Conservation (phyloP, 208 protist species). For the Wallacemonas rigidus region DNA sequence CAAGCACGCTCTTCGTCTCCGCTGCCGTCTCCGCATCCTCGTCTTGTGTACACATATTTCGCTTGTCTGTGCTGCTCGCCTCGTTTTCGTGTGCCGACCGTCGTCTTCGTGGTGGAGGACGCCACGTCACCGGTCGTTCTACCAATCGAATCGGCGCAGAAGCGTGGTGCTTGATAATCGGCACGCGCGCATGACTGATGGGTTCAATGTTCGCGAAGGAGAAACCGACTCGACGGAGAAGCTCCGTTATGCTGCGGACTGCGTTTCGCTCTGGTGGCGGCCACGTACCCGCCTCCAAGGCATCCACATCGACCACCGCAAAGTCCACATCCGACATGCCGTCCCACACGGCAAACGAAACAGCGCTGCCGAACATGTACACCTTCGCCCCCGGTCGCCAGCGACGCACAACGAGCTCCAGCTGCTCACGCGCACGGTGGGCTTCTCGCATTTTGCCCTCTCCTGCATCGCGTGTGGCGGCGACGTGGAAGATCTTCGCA, state of each 20-base stretch:
- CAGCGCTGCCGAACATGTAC: constrained; percentile 87
- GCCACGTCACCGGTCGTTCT: neutral
- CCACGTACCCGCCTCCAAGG: constrained; percentile 64
- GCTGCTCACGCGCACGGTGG: constrained; percentile 76
- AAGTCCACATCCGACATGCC: constrained; percentile 90
- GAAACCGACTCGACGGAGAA: constrained; percentile 83
- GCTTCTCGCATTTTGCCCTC: constrained; percentile 75
- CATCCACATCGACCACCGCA: constrained; percentile 81
- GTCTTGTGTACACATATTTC: neutral
- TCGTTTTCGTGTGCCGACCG: constrained; percentile 16
- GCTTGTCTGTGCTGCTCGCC: neutral
- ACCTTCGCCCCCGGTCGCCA: constrained; percentile 77
- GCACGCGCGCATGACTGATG: constrained; percentile 85
- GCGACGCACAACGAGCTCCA: constrained; percentile 74
- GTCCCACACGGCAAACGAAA: constrained; percentile 87
- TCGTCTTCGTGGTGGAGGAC: constrained; percentile 4
- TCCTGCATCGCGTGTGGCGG: constrained; percentile 75
- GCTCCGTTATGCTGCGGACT: constrained; percentile 82
- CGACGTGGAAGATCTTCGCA: constrained; percentile 51
- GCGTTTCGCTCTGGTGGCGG: constrained; percentile 80
- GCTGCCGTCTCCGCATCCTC: neutral
- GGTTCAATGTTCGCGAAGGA: constrained; percentile 84
- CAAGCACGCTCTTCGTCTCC: constrained; percentile 25
- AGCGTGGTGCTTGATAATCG: constrained; percentile 92
- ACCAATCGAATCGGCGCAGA: constrained; percentile 62